Conservation (phyloP, 306 rosid genomes). For the Morella rubra region DNA sequence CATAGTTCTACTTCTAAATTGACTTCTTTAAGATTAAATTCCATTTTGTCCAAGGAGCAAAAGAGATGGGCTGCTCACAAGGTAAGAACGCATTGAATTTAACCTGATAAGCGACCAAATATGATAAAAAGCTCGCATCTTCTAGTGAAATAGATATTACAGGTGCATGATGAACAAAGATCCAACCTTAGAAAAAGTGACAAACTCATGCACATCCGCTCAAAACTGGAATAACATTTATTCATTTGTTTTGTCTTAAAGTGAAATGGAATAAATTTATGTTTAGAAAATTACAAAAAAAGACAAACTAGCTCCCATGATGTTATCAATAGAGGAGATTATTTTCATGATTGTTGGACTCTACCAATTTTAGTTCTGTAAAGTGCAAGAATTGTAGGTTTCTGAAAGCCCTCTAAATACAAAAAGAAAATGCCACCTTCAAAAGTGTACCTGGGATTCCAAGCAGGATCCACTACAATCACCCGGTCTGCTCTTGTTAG, state of each 20-base stretch:
- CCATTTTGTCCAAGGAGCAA: background rate
- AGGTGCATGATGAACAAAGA: background rate
- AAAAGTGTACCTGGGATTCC: conserved; percentile 85
- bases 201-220: no score
- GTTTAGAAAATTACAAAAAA: background rate
- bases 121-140: background rate
- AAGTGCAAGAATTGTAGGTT: background rate
- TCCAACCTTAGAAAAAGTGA: background rate
- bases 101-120: background rate
- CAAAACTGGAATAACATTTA: no score
- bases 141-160: background rate
- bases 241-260: no score
- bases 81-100: background rate
- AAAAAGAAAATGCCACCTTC: conserved; percentile 5
- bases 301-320: background rate
- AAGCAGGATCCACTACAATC: conserved; percentile 97
- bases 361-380: background rate
- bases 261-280: background rate
- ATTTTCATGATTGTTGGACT: background rate
- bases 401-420: background rate
- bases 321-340: background rate
- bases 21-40: background rate
- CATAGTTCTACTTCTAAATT: background rate
- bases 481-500: conserved; percentile 98
- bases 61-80: background rate